Base-by-base conservation (phyloP, 495 filamentous ascomycete species). In the Ascodesmis nigricans region DNA sequence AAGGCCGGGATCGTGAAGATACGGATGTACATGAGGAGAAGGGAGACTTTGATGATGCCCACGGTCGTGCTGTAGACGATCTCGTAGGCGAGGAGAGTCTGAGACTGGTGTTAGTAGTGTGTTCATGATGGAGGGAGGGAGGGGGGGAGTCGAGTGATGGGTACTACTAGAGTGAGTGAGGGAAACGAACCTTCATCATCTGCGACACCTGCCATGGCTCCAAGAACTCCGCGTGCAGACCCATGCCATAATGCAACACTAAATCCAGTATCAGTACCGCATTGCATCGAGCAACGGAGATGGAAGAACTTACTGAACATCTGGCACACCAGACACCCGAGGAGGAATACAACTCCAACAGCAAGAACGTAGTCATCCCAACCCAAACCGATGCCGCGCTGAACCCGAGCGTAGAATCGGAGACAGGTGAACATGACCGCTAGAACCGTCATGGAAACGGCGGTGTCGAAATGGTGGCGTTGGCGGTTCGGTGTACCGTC, bases 51-150 rank as follows among this genome's bases (percentile, higher is more conserved):
- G 24, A 38, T 31, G 5, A 39, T 10, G 8, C 31, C 32, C 22
- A 21, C 17, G 19, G 14, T 35, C 3, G 17, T 29, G 33, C 15
- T 39, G 3, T 52, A 52, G 29, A 40, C 35, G 18, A 22, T 39
- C 13, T 31, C 35, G 7, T 10, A 6, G 27, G 13, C 16, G 1
- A 38, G 9, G 19, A 38, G 25, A 11, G 9, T 11, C 35, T 38
- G 16, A 26, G n/a, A n/a, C 10, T 2, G 19, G 33, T 3, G 11
- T 25, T 10, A 26, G 13, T 21, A 5, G 7, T 26, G 22, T 28
- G 16, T 15, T 11, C 21, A 36, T 25, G 8, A 15, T 2, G 3
- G 9, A n/a, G 23, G 6, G 15, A 34, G 10, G 8, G 19, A 34
- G 16, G 13, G 13, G n/a, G n/a, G n/a, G n/a, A n/a, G n/a, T n/a